phyloP scores from a whole-genome alignment of 2,329 filamentous ascomycete genomes.

The Botrytis medusae region DNA sequence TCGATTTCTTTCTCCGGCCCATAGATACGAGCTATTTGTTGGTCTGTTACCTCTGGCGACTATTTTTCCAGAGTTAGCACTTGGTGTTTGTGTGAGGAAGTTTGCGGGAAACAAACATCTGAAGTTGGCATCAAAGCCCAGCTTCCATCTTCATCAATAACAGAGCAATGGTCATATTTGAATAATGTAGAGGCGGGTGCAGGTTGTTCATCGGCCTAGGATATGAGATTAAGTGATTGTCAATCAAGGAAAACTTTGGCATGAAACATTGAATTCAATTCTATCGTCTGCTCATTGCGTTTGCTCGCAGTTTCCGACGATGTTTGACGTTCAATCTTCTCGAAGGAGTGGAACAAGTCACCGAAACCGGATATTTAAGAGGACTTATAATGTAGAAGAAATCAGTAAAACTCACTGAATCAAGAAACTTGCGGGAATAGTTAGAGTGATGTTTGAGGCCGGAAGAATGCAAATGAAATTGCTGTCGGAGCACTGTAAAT shows the following conservation, averaged over 20 bases:
- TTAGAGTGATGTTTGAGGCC: neutral
- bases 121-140: neutral
- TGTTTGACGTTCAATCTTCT: neutral
- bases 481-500: neutral
- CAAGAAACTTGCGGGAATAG: neutral
- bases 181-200: neutral
- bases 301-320: neutral
- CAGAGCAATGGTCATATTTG: neutral
- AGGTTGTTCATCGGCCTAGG: neutral
- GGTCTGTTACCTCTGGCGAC: neutral
- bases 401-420: neutral
- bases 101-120: neutral
- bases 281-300: neutral
- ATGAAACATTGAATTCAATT: neutral
- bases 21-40: neutral
- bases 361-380: neutral
- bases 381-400: neutral
- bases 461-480: neutral
- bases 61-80: neutral
- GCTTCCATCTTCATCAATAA: neutral
- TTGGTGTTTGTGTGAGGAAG: rapidly evolving
- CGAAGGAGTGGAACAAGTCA: neutral
- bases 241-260: neutral
- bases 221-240: neutral
- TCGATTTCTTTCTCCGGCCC: neutral